phyloP scores from a whole-genome alignment of 257 asterid species.

The Ophiorrhiza pumila region DNA sequence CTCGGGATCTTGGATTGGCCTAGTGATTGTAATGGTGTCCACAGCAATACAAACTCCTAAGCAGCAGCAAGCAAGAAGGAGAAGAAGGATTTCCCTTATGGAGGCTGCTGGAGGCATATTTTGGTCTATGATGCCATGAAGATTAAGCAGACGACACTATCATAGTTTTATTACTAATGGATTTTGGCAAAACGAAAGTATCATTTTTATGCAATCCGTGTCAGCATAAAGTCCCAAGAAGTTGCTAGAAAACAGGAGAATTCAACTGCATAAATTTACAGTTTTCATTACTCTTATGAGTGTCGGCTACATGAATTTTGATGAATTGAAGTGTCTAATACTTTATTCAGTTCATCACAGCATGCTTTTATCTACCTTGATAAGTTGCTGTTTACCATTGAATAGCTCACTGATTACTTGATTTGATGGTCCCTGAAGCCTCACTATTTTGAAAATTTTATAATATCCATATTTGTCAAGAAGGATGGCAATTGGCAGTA shows the following conservation, averaged over 20 bases:
- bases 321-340: neutral
- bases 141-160: neutral
- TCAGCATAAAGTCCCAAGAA: neutral
- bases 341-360: neutral
- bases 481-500: too few species aligned
- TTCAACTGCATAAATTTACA: neutral
- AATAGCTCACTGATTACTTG: too few species aligned
- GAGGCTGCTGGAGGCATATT: neutral
- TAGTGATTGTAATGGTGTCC: constrained; percentile 16
- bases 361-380: neutral
- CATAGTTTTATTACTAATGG: too few species aligned
- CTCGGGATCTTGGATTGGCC: constrained; percentile 24
- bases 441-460: too few species aligned
- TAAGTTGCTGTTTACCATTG: too few species aligned
- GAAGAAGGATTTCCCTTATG: neutral
- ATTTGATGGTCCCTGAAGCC: too few species aligned
- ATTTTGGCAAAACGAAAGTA: too few species aligned
- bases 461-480: too few species aligned
- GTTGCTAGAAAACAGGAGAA: neutral
- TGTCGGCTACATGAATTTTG: neutral
- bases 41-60: neutral
- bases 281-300: neutral
- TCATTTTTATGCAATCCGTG: neutral
- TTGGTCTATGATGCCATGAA: too few species aligned
- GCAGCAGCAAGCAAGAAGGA: constrained; percentile 3